phyloP scores from a whole-genome alignment of 208 protist species.

The Wallacemonas collosoma region DNA sequence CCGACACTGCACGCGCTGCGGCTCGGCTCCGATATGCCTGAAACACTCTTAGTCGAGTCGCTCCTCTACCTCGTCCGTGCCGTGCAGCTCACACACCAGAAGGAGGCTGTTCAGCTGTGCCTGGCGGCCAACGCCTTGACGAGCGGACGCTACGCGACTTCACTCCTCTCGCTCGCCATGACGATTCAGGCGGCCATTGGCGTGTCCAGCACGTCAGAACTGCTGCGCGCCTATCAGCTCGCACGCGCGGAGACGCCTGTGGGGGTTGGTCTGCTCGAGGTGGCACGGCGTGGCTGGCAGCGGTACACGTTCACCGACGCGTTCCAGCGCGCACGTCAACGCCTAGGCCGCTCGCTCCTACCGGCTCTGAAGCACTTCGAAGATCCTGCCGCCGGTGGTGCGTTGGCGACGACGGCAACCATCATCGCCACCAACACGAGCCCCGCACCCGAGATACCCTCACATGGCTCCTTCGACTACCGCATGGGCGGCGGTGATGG shows the following conservation, averaged over 20 bases:
- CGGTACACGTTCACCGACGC: conserved; percentile 42
- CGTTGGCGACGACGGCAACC: neutral
- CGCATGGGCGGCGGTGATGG: conserved; percentile 1
- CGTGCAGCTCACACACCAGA: conserved; percentile 44
- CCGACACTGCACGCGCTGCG: conserved; percentile 24
- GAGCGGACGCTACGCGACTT: conserved; percentile 45
- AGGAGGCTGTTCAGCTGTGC: conserved; percentile 38
- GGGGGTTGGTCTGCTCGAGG: conserved; percentile 36
- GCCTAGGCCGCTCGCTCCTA: conserved; percentile 34
- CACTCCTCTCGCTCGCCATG: conserved; percentile 58
- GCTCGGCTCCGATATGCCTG: conserved; percentile 55
- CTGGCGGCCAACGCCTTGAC: conserved; percentile 53
- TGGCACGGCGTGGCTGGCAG: conserved; percentile 44
- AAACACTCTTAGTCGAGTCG: conserved; percentile 42
- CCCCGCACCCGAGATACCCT: neutral
- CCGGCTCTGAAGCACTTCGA: conserved; percentile 28
- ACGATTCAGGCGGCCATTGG: conserved; percentile 35
- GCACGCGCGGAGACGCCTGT: conserved; percentile 45
- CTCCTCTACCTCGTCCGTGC: conserved; percentile 47
- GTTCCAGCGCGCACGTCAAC: conserved; percentile 33
- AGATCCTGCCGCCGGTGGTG: neutral
- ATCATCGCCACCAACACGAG: neutral
- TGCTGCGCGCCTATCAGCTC: conserved; percentile 31
- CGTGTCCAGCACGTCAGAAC: conserved; percentile 14
- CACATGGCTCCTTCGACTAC: neutral